A percentile compares a stretch with the other conserved stretches of the same genome.
Conservation (phyloP, 176 grass and related monocot species). For the Oryza meridionalis region DNA sequence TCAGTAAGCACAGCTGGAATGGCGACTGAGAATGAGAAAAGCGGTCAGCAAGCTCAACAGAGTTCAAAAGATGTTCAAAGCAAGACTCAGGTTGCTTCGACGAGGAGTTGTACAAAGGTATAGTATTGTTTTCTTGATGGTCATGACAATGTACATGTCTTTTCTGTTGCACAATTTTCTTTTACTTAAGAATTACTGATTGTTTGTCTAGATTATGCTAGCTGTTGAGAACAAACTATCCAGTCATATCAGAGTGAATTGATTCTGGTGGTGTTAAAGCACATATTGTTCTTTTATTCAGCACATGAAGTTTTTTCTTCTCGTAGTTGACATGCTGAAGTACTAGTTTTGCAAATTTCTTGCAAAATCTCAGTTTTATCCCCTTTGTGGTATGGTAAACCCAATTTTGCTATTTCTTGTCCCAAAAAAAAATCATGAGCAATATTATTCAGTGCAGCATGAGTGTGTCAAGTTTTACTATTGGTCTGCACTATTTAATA, state of each 20-base stretch:
- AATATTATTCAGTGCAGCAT: background rate
- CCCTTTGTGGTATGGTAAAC: background rate
- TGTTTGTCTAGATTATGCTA: background rate
- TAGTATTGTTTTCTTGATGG: background rate
- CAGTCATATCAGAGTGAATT: background rate
- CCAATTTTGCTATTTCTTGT: background rate
- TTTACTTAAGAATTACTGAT: background rate
- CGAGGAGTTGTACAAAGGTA: conserved; percentile 95
- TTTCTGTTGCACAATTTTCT: background rate
- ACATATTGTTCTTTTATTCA: background rate
- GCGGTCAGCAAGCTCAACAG: conserved; percentile 46
- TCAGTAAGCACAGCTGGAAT: conserved; percentile 68
- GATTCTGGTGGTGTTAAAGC: background rate
- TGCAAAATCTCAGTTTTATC: background rate
- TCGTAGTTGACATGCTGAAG: background rate
- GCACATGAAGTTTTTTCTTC: background rate
- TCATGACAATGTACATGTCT: background rate
- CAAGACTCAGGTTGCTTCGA: conserved; percentile 64
- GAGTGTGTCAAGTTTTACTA: too few relatives aligned
- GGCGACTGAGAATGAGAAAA: conserved; percentile 56
- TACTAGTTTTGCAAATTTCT: background rate
- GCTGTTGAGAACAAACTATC: background rate
- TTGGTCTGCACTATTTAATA: background rate
- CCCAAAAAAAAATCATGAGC: background rate
- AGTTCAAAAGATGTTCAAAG: conserved; percentile 63